phyloP scores from a whole-genome alignment of 2,329 filamentous ascomycete species.

The Colletotrichum gloeosporioides region DNA sequence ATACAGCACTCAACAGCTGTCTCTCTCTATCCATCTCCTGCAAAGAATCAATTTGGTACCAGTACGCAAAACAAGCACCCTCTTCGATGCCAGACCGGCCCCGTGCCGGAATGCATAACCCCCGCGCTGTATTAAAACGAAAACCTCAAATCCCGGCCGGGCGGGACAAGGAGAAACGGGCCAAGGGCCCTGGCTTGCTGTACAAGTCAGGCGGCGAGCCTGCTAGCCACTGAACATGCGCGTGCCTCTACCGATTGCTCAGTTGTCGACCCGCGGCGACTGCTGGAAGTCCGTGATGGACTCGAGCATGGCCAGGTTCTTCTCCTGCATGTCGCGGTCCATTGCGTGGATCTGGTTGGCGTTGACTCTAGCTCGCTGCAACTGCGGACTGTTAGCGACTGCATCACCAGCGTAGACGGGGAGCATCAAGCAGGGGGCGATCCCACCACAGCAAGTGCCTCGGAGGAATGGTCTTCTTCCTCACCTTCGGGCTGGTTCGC shows the following conservation, averaged over 20 bases:
- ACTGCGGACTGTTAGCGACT: constrained; percentile 26
- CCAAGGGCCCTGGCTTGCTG: neutral
- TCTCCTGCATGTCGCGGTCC: constrained; percentile 61
- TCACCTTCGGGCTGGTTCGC: constrained; percentile 58
- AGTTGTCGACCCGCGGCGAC: constrained; percentile 7
- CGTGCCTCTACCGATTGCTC: neutral
- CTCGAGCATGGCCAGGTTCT: constrained; percentile 46
- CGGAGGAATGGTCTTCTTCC: constrained; percentile 67
- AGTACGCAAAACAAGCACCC: constrained; percentile 18
- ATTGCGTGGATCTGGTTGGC: constrained; percentile 58
- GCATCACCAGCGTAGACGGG: constrained; percentile 26
- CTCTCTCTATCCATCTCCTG: neutral
- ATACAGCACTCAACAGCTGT: neutral
- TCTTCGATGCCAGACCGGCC: neutral
- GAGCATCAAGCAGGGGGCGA: constrained; percentile 52
- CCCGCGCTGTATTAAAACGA: constrained; percentile 17
- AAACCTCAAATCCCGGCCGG: constrained; percentile 10
- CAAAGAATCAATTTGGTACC: constrained; percentile 1
- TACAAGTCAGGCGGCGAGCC: constrained; percentile 3
- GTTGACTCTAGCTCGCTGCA: constrained; percentile 36
- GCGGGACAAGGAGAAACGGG: constrained; percentile 17
- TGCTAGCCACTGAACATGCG: constrained; percentile 7
- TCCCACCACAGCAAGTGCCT: constrained; percentile 72
- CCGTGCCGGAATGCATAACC: neutral
- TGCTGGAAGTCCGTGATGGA: constrained; percentile 26